Evolutionary conservation across 2,329 filamentous ascomycete genomes (phyloP).

Genomic region (Beauveria rudraprayagi): DNA sequence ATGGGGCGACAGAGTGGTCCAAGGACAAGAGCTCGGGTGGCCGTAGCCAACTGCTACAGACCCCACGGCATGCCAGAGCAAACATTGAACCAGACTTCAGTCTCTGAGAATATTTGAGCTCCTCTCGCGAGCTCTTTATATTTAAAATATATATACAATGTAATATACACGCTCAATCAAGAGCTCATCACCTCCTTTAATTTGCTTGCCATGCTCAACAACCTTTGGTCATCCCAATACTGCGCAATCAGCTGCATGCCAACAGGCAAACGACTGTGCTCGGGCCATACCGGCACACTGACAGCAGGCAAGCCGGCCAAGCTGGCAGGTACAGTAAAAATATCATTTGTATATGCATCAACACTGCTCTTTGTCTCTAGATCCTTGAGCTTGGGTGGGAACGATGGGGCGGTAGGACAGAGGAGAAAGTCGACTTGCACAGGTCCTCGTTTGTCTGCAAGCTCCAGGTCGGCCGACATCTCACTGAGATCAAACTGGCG

Average conservation of each 20-base stretch:
- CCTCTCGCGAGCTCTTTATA: too few species aligned
- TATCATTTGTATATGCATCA: slow-evolving; percentile 85
- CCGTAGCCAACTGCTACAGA: not conserved
- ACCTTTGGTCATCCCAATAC: slow-evolving; percentile 63
- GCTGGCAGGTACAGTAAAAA: slow-evolving; percentile 92
- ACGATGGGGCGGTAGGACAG: slow-evolving; percentile 76
- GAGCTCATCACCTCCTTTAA: slow-evolving; percentile 26
- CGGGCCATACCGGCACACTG: slow-evolving; percentile 55
- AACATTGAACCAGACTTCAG: not conserved
- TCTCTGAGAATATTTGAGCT: not conserved
- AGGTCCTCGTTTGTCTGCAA: slow-evolving; percentile 50
- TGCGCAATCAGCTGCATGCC: slow-evolving; percentile 77
- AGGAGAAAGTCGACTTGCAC: slow-evolving; percentile 75
- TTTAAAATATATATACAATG: slow-evolving; percentile 3
- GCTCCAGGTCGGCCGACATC: slow-evolving; percentile 43
- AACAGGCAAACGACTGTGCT: slow-evolving; percentile 26
- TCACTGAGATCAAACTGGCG: slow-evolving; percentile 51
- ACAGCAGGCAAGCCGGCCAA: slow-evolving; percentile 84
- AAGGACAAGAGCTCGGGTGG: not conserved
- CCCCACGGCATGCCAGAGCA: not conserved
- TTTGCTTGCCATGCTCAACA: slow-evolving; percentile 50
- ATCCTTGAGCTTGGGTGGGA: slow-evolving; percentile 57
- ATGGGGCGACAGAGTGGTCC: not conserved
- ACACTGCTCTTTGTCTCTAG: slow-evolving; percentile 49
- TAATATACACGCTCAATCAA: slow-evolving; percentile 4